Evolutionary conservation across 2,329 filamentous ascomycete genomes (phyloP).

Genomic region (Fonsecaea multimorphosa): DNA sequence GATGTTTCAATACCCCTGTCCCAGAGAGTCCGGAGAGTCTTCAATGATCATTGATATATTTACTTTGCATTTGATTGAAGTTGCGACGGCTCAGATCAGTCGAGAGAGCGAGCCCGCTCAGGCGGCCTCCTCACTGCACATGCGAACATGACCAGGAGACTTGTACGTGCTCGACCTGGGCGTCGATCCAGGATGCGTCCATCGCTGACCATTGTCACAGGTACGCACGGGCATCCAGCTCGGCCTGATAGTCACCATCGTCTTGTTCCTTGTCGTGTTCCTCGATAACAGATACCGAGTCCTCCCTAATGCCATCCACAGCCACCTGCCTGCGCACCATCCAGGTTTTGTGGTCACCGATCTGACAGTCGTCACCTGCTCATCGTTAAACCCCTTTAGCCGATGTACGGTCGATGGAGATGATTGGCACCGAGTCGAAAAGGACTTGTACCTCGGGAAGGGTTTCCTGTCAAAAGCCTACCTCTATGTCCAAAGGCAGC

Average conservation of each 20-base stretch:
- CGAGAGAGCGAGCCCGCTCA: conserved; percentile 8
- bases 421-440: conserved; percentile 83
- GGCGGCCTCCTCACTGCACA: conserved; percentile 24
- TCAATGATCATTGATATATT: neutral
- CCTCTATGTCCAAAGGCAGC: conserved; percentile 80
- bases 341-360: conserved; percentile 85
- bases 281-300: conserved; percentile 89
- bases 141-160: conserved; percentile 38
- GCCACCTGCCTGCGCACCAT: conserved; percentile 83
- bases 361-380: conserved; percentile 78
- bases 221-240: conserved; percentile 76
- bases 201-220: conserved; percentile 43
- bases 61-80: neutral
- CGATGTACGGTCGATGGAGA: conserved; percentile 75
- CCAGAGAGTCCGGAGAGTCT: neutral
- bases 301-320: conserved; percentile 82
- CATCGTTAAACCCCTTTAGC: conserved; percentile 73
- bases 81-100: neutral
- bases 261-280: conserved; percentile 75
- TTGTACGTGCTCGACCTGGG: conserved; percentile 24
- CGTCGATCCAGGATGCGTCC: neutral
- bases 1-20: neutral
- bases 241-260: conserved; percentile 67
- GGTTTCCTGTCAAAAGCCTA: conserved; percentile 79
- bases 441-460: conserved; percentile 81